A percentile compares a stretch with the other conserved stretches of the same genome.
phyloP scores from a whole-genome alignment of 768 basidiomycete genomes.

The Suillus brevipes region DNA sequence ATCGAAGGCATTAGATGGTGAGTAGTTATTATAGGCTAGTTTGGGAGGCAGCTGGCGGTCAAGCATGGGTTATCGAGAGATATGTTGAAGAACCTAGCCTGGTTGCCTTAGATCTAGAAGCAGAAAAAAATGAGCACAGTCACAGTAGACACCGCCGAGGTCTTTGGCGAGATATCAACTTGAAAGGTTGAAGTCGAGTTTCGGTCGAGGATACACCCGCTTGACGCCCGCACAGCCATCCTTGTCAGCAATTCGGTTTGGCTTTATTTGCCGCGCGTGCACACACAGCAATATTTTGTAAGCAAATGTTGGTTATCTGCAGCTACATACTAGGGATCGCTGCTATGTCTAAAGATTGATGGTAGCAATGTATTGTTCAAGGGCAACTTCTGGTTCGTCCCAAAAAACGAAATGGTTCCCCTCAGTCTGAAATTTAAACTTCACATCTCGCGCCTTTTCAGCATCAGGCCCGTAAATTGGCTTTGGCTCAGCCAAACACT shows the following conservation, averaged over 20 bases:
- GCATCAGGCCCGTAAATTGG: neutral
- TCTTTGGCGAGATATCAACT: neutral
- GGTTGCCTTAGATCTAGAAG: neutral
- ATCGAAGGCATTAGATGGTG: slow-evolving; percentile 19
- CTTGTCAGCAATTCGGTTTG: neutral
- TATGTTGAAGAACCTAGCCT: neutral
- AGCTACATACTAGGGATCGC: neutral
- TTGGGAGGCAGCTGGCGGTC: slow-evolving; percentile 10
- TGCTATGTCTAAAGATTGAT: neutral
- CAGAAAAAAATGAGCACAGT: neutral
- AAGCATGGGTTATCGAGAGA: slow-evolving; percentile 13
- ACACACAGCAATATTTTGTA: neutral
- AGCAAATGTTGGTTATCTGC: neutral
- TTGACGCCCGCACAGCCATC: slow-evolving; percentile 5
- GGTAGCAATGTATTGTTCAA: neutral
- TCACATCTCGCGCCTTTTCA: neutral
- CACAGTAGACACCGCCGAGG: neutral
- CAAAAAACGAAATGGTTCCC: neutral
- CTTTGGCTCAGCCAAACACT: neutral
- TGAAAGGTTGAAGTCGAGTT: neutral
- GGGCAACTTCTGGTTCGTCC: neutral
- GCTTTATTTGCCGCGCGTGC: neutral
- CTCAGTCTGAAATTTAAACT: neutral
- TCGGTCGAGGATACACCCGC: neutral
- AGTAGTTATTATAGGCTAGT: slow-evolving; percentile 16